Evolutionary conservation across 139 green algal genomes (phyloP), one percentile per base, ranked within the genome.

Genomic region (Volvox reticuliferus): DNA sequence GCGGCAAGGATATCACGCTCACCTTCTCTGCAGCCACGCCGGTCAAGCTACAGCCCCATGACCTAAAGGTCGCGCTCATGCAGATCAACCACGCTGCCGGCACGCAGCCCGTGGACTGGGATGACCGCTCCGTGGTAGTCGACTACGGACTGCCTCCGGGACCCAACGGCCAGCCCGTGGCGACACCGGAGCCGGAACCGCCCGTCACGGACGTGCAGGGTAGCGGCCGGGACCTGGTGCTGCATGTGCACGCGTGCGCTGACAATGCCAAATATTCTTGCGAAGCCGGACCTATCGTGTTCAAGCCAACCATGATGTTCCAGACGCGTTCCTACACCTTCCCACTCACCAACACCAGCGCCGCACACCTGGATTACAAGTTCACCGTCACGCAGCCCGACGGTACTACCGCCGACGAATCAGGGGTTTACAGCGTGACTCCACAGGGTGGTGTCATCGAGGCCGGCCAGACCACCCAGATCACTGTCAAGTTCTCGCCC

Each of bases 301-400:
- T 98, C 95, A 89, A 91, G 82, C 91, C 94, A 14, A 98, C 97
- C 50, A 97, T 97, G 95, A 98, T 98, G 97, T 97, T 97, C 93
- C 96, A 98, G 91, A 94, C 93, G 20, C 93, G 97, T 32, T 77
- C 82, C 30, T 97, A 95, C 95, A 90, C 90, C 32, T 97, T 98
- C 90, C 91, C 91, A 19, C 87, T 98, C 32, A 96, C 92, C 65
- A 98, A 98, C 95, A 92, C 82, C n/a, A 88, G 68, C 68, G 80
- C 89, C 21, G 94, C 92, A 20, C 77, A 79, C 62, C 80, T 98
- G 92, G 88, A 96, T 73, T 98, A 93, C 92, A 86, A 86, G 76
- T 91, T 91, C 79, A 82, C 85, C 61, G 28, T 93, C 36, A 83
- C 71, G 69, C 65, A 55, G 36, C 79, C 85, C 1, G 91, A 93